These are phyloP conservation scores for Backusella psychrophila DNA, from an alignment of 192 early-diverging fungal genomes.

Conservation along the genomic window DNA sequence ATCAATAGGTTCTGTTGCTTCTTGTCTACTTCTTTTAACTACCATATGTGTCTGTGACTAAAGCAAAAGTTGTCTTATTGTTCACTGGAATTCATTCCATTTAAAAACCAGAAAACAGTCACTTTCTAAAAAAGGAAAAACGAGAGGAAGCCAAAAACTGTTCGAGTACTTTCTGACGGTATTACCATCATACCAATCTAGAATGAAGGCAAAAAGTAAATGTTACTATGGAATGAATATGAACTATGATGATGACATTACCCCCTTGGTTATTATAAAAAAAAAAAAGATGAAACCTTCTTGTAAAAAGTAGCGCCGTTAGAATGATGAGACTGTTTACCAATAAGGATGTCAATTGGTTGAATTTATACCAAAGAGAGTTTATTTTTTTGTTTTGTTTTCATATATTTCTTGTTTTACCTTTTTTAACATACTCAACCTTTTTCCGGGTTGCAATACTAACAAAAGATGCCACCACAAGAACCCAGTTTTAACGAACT, in stretches of 20 bases:
- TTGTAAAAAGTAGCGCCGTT: not conserved
- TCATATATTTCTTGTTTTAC: not conserved
- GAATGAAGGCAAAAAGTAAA: not conserved
- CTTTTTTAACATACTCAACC: not conserved
- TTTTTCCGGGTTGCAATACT: not conserved
- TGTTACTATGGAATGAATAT: too few species aligned
- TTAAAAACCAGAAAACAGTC: not conserved
- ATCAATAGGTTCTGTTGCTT: not conserved
- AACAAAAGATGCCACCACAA: constrained; percentile 9
- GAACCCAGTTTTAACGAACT: not conserved
- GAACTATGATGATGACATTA: not conserved
- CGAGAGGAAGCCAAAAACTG: not conserved
- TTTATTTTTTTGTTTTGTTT: not conserved
- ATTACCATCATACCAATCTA: not conserved
- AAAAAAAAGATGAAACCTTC: not conserved
- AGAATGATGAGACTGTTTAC: not conserved
- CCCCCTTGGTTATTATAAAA: not conserved
- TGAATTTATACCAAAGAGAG: not conserved
- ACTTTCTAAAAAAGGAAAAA: not conserved
- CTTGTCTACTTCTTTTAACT: not conserved
- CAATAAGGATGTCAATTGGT: not conserved
- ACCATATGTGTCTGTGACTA: not conserved
- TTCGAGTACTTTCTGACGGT: not conserved
- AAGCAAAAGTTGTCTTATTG: not conserved
- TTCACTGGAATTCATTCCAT: not conserved